Base-by-base conservation (phyloP, 345 rosid genomes). In the Euphorbia tirucalli region DNA sequence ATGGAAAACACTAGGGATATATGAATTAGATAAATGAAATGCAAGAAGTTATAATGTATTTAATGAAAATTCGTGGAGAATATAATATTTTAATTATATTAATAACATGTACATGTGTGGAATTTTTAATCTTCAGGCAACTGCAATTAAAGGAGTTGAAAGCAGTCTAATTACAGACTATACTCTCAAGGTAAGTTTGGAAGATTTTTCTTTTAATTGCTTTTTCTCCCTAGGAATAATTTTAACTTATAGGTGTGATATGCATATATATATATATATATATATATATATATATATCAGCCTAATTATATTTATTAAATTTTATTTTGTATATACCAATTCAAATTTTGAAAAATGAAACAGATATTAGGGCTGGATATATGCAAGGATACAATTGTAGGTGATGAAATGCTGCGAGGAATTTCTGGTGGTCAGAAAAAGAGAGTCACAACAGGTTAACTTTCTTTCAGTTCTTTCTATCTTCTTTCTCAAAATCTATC, bases 401-500 rank as follows among this genome's bases (percentile, higher is more conserved):
- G 98, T 28, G 88, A 89, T 65, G 88, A 89, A 3, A 93, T 93
- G 98, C 80, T 72, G 4, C 68, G 98, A 72, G 97, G 98, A 30
- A 87, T 93, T 46, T 93, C 98, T 0, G 98, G 98, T 5, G 98
- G 98, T 27, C 97, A 93, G 73, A 93, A 86, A 69, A 90, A 90
- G 71, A 69, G 97, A 78, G 93, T 93, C 19, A 93, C 98, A 7
- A 93, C 98, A 87, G 98, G 97, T 91, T 66, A 0, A 31, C 62
- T 69, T 63, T n/a, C 0, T 39, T 48, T 35, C 41, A 28, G 9
- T 16, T 41, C 22, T 39, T 32, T 25, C 25, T 11, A 5, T 58
- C 27, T 13, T 58, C 7, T 59, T 27, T 15, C 2, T 50, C 55
- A 37, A 37, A 37, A 41, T 41, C 44, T 41, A 41, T 41, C 22